phyloP scores from a whole-genome alignment of 768 basidiomycete species.

The Naganishia antarctica region DNA sequence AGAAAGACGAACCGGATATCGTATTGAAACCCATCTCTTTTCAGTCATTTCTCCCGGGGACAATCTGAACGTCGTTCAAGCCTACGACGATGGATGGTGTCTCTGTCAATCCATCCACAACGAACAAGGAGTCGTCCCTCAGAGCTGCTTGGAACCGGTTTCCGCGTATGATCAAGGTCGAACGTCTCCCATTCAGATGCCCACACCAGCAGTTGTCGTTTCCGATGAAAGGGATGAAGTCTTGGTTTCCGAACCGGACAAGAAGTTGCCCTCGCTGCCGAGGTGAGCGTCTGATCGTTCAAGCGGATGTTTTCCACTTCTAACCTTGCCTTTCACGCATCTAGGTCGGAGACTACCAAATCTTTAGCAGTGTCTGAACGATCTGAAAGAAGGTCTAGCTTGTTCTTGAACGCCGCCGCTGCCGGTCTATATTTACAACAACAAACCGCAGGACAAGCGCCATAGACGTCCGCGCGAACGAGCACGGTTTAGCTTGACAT shows the following conservation, averaged over 20 bases:
- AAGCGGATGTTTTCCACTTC: not conserved
- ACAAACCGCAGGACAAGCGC: not conserved
- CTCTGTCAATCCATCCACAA: slow-evolving; percentile 37
- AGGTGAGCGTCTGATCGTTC: slow-evolving; percentile 3
- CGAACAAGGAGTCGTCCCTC: slow-evolving; percentile 43
- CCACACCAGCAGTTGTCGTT: slow-evolving; percentile 15
- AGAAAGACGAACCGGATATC: no score
- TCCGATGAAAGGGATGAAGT: slow-evolving; percentile 1
- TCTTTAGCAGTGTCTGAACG: slow-evolving; percentile 30
- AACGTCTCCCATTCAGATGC: slow-evolving; percentile 19
- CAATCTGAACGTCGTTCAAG: slow-evolving; percentile 43
- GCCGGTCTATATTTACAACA: slow-evolving; percentile 58
- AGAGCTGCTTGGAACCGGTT: slow-evolving; percentile 40
- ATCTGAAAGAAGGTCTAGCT: slow-evolving; percentile 34
- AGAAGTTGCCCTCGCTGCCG: slow-evolving; percentile 1
- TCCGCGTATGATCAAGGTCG: not conserved
- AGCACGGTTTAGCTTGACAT: no score
- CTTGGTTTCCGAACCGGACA: not conserved
- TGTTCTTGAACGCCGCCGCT: slow-evolving; percentile 32
- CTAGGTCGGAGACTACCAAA: slow-evolving; percentile 30
- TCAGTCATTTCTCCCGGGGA: slow-evolving; percentile 44
- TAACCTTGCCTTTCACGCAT: not conserved
- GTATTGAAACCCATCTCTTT: no score
- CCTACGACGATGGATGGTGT: slow-evolving; percentile 49
- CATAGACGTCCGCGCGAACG: no score